Evolutionary conservation across 306 rosid species (phyloP), one percentile per base, ranked within the genome.

Genomic region (Urtica urens): DNA sequence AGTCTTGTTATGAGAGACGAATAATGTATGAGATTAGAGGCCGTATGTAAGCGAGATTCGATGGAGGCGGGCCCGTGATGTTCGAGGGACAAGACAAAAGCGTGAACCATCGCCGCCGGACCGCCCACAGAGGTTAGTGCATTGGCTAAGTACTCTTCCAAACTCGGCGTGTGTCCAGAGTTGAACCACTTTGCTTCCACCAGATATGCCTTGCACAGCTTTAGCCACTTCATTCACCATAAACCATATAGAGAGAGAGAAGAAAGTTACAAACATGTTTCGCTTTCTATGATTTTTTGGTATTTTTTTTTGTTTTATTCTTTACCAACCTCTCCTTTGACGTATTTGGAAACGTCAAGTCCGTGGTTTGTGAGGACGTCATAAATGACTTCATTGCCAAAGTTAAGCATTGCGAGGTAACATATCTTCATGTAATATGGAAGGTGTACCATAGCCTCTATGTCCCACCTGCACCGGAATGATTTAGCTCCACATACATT

Each of bases 181-280:
- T 7, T 30, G 22, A 57, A 69, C 75, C 70, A 69, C 49, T 38
- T 16, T 31, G 75, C 66, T 52, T 69, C 75, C 9, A 46, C 38
- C 5, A 63, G 19, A 49, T 69, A 58, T 5, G 75, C 22, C 17
- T 12, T 20, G 24, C 70, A 58, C 23, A 57, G 70, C 40, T 44
- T 64, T 7, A 10, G 41, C 66, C 75, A 63, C 75, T 63, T 66
- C 44, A 24, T n/a, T n/a, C n/a, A n/a, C n/a, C n/a, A n/a, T n/a
- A n/a, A n/a, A n/a, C n/a, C n/a, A 1, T 1, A 18, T 9, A 41
- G 26, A 5, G 10, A 15, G 9, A 6, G 3, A 14, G 1, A 3
- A 7, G 14, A 19, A 14, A 6, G 5, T 0, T 17, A 35, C 22
- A 23, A n/a, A n/a, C n/a, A n/a, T n/a, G n/a, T n/a, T n/a, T n/a